phyloP scores from a whole-genome alignment of 2,329 filamentous ascomycete genomes.

The Fusarium caatingaense region DNA sequence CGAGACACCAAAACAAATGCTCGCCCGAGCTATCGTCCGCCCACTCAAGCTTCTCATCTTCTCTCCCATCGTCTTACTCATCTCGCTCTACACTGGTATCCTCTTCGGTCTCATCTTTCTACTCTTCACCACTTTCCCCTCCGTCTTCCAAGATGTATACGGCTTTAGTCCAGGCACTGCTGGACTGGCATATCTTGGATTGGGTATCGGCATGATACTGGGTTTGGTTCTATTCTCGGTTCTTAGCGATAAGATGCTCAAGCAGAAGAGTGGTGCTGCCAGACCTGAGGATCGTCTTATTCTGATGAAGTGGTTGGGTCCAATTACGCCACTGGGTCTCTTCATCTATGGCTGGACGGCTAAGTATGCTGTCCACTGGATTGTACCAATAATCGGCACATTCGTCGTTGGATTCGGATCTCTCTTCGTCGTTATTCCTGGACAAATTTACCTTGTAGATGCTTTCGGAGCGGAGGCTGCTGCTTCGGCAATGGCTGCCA shows the following conservation, averaged over 20 bases:
- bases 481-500: slow-evolving; percentile 43
- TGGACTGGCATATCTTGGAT: slow-evolving; percentile 62
- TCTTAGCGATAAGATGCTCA: slow-evolving; percentile 33
- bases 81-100: slow-evolving; percentile 52
- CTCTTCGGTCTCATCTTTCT: slow-evolving; percentile 53
- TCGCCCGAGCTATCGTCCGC: slow-evolving; percentile 51
- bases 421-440: slow-evolving; percentile 50
- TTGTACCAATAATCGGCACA: slow-evolving; percentile 68
- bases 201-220: slow-evolving; percentile 52
- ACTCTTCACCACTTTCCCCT: slow-evolving; percentile 52
- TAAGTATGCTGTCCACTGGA: slow-evolving; percentile 64
- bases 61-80: slow-evolving; percentile 64
- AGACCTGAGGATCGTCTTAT: slow-evolving; percentile 62
- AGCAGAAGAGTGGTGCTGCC: not conserved
- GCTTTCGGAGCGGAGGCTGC: slow-evolving; percentile 38
- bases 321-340: slow-evolving; percentile 65
- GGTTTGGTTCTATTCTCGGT: slow-evolving; percentile 38
- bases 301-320: slow-evolving; percentile 64
- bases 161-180: slow-evolving; percentile 44
- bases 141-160: slow-evolving; percentile 52
- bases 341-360: slow-evolving; percentile 71
- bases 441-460: slow-evolving; percentile 45
- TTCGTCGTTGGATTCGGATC: slow-evolving; percentile 60
- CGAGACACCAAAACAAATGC: slow-evolving; percentile 33
- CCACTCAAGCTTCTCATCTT: slow-evolving; percentile 62